Percentiles rank a stretch among this genome's conserved stretches.
These are phyloP conservation scores for Logfia minima DNA, from an alignment of 129 eudicot genomes.

Conservation along the genomic window DNA sequence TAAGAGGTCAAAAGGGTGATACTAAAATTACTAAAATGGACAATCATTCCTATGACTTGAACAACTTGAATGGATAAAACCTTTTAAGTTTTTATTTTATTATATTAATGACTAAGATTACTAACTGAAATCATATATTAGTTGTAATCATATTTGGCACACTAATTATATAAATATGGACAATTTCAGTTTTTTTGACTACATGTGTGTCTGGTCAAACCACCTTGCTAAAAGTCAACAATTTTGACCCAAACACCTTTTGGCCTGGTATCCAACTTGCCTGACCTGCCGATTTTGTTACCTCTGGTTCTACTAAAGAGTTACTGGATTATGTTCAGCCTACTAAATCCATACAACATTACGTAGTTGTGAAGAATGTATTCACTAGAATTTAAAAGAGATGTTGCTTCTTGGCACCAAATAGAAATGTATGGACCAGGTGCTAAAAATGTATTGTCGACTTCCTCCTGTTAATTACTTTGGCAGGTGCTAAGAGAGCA, in stretches of 20 bases:
- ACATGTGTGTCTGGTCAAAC: not conserved
- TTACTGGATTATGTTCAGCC: too few relatives aligned
- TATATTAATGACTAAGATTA: too few relatives aligned
- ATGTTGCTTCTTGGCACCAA: not conserved
- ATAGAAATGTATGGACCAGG: not conserved
- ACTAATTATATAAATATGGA: not conserved
- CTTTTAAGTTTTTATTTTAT: too few relatives aligned
- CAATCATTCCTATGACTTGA: not conserved
- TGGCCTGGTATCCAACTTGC: not conserved
- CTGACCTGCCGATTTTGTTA: not conserved
- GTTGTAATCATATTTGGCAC: not conserved
- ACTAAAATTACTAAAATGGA: not conserved
- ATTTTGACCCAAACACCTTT: not conserved
- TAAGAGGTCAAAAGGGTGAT: not conserved
- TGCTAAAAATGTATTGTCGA: not conserved
- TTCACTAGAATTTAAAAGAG: not conserved
- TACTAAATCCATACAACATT: too few relatives aligned
- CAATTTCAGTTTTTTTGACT: not conserved
- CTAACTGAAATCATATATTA: too few relatives aligned
- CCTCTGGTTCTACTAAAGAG: not conserved
- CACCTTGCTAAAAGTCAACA: not conserved
- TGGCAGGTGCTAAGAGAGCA: conserved; percentile 82
- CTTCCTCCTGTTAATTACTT: conserved; percentile 14
- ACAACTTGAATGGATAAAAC: too few relatives aligned
- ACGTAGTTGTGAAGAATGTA: too few relatives aligned